A percentile compares a stretch with the other conserved stretches of the same genome.
Evolutionary conservation across 2,329 filamentous ascomycete species (phyloP).

Genomic region (Sarocladium strictum): DNA sequence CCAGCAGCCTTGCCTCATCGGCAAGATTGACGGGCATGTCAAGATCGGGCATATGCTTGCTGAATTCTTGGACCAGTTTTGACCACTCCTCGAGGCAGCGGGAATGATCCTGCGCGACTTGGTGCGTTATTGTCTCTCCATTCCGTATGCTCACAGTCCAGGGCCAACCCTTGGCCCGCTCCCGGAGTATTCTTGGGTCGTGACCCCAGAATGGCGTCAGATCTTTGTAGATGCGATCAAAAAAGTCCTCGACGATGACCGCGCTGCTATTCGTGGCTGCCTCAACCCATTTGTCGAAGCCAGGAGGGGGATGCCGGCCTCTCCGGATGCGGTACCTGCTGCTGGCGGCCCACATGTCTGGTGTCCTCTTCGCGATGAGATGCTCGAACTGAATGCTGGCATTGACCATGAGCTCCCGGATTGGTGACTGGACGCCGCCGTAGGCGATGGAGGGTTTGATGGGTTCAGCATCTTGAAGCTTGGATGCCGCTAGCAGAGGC

Average conservation of each 20-base stretch:
- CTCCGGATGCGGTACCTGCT: conserved; percentile 48
- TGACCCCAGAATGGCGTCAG: conserved; percentile 55
- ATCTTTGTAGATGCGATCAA: conserved; percentile 59
- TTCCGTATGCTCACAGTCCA: conserved; percentile 42
- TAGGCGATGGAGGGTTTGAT: neutral
- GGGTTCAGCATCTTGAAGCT: neutral
- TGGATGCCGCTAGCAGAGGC: neutral
- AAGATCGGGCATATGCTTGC: conserved; percentile 52
- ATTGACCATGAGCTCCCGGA: conserved; percentile 41
- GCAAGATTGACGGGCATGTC: conserved; percentile 62
- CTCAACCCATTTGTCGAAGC: conserved; percentile 55
- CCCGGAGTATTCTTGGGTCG: conserved; percentile 32
- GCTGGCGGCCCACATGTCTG: conserved; percentile 44
- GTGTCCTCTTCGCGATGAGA: conserved; percentile 38
- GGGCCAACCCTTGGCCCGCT: conserved; percentile 35
- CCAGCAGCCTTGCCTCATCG: conserved; percentile 58
- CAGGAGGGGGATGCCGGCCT: conserved; percentile 56
- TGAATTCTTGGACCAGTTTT: conserved; percentile 43
- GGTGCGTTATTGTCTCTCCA: conserved; percentile 32
- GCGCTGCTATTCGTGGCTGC: conserved; percentile 46
- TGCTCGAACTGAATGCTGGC: conserved; percentile 37
- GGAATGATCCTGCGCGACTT: conserved; percentile 33
- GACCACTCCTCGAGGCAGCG: conserved; percentile 44
- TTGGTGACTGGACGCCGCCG: conserved; percentile 25
- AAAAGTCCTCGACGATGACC: conserved; percentile 58